Evolutionary conservation across 1,139 yeast species (phyloP).

Genomic region (Suhomyces anneliseae): DNA sequence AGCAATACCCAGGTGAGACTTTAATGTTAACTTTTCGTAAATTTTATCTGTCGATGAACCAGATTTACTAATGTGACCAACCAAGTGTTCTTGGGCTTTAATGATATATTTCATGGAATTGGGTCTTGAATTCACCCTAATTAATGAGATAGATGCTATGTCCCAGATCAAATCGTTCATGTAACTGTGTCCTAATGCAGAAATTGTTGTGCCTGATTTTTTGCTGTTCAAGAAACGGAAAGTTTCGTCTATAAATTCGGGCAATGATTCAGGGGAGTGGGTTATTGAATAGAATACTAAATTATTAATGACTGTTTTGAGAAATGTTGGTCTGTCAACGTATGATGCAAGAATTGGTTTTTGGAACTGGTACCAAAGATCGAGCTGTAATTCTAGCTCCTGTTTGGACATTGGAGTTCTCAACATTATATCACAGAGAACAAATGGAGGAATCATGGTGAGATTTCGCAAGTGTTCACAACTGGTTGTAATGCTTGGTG

Average conservation of each 20-base stretch:
- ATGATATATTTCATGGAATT: slow-evolving; percentile 16
- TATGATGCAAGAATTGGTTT: slow-evolving; percentile 19
- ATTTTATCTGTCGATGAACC: slow-evolving; percentile 12
- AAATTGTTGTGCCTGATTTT: slow-evolving; percentile 7
- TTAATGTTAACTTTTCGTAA: slow-evolving; percentile 22
- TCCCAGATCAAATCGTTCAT: slow-evolving; percentile 16
- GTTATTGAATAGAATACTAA: slow-evolving; percentile 29
- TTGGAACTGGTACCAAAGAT: slow-evolving; percentile 33
- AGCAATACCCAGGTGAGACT: slow-evolving; percentile 42
- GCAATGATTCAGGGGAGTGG: slow-evolving; percentile 23
- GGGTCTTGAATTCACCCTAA: background rate
- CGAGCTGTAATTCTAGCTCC: slow-evolving; percentile 37
- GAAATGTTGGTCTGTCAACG: slow-evolving; percentile 17
- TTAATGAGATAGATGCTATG: slow-evolving; percentile 1
- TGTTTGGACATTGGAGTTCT: slow-evolving; percentile 36
- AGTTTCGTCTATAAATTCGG: slow-evolving; percentile 18
- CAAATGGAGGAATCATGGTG: slow-evolving; percentile 37
- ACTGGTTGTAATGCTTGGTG: slow-evolving; percentile 29
- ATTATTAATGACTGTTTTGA: slow-evolving; percentile 26
- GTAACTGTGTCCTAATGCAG: slow-evolving; percentile 8
- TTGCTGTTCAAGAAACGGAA: slow-evolving; percentile 12
- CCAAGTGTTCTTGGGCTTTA: slow-evolving; percentile 33
- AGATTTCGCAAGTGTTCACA: slow-evolving; percentile 28
- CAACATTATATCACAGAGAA: slow-evolving; percentile 34
- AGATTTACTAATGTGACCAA: slow-evolving; percentile 19